A percentile compares a stretch with the other conserved stretches of the same genome.
These are phyloP conservation scores for Chenopodium album DNA, from an alignment of 148 eudicot genomes.

Conservation along the genomic window DNA sequence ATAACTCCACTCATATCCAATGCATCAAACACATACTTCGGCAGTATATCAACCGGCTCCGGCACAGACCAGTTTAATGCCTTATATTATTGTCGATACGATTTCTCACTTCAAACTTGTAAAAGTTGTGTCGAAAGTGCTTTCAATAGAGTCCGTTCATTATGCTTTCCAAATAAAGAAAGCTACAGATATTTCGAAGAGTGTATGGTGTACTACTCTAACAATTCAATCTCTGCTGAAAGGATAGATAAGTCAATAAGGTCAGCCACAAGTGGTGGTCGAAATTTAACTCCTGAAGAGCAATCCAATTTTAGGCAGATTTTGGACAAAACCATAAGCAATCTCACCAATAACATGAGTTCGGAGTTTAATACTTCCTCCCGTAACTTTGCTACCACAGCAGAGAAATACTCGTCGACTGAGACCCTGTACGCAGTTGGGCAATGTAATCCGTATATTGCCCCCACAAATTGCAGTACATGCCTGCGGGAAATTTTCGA, in stretches of 20 bases:
- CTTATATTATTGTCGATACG: neutral
- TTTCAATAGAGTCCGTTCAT: neutral
- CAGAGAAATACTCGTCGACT: too few relatives aligned
- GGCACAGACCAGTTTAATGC: neutral
- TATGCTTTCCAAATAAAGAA: neutral
- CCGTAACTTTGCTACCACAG: too few relatives aligned
- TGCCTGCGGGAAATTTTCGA: too few relatives aligned
- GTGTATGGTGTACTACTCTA: neutral
- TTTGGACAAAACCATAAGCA: neutral
- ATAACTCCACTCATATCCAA: neutral
- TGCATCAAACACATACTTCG: neutral
- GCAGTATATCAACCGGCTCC: neutral
- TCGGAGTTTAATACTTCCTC: neutral
- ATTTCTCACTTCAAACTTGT: neutral
- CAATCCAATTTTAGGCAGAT: neutral
- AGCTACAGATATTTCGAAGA: neutral
- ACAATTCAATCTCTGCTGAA: neutral
- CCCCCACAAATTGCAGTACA: too few relatives aligned
- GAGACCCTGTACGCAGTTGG: too few relatives aligned
- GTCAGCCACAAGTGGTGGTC: neutral
- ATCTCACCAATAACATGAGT: neutral
- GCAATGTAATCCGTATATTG: too few relatives aligned
- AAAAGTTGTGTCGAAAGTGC: neutral
- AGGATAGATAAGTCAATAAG: neutral
- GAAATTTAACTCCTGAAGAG: neutral